Percentiles rank a stretch among this genome's conserved stretches.
These are phyloP conservation scores for Aaosphaeria pasadenensis DNA, from an alignment of 2,329 filamentous ascomycete genomes.

Conservation along the genomic window DNA sequence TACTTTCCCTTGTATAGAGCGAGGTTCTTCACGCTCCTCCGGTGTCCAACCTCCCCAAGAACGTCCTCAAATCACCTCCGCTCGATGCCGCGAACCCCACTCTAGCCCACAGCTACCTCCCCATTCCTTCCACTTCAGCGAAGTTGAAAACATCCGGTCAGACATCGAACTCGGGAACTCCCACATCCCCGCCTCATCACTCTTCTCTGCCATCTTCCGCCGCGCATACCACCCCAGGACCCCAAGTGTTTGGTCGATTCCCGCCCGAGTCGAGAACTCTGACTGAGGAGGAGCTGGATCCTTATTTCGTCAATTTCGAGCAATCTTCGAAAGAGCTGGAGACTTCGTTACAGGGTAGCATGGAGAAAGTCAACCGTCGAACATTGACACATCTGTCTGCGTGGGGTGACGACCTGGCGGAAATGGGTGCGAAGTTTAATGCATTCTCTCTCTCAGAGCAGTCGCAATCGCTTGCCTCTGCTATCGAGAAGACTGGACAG, in stretches of 20 bases:
- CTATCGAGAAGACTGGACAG: slow-evolving; percentile 92
- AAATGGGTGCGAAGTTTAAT: slow-evolving; percentile 93
- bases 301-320: slow-evolving; percentile 94
- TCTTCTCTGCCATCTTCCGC: slow-evolving; percentile 51
- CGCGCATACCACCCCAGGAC: slow-evolving; percentile 57
- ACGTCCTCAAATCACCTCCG: slow-evolving; percentile 91
- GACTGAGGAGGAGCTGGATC: slow-evolving; percentile 86
- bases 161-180: slow-evolving; percentile 50
- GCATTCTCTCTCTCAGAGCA: slow-evolving; percentile 94
- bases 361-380: slow-evolving; percentile 94
- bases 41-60: slow-evolving; percentile 87
- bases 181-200: slow-evolving; percentile 52
- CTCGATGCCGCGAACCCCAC: slow-evolving; percentile 91
- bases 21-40: slow-evolving; percentile 95
- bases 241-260: slow-evolving; percentile 72
- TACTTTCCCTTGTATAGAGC: slow-evolving; percentile 53
- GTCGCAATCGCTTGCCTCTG: slow-evolving; percentile 80
- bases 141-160: slow-evolving; percentile 66
- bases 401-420: slow-evolving; percentile 82
- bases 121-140: slow-evolving; percentile 78
- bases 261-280: slow-evolving; percentile 74
- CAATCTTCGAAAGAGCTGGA: slow-evolving; percentile 89
- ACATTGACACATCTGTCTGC: slow-evolving; percentile 82
- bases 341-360: slow-evolving; percentile 80
- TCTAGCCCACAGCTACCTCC: slow-evolving; percentile 80